Evolutionary conservation across 306 rosid species (phyloP), one percentile per base, ranked within the genome.

Genomic region (Cucumis hystrix): DNA sequence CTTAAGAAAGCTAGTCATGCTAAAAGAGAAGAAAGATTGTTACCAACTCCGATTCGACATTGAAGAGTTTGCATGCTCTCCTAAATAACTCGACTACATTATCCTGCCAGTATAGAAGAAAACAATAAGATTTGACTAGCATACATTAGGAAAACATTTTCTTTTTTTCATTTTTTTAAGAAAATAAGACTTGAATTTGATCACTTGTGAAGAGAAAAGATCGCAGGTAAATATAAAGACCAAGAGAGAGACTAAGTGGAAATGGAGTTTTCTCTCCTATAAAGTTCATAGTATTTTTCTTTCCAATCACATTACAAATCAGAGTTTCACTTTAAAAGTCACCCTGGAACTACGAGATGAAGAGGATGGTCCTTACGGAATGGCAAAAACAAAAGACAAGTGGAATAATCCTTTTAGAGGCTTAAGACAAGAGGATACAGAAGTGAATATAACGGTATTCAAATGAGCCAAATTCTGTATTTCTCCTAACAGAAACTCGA

Each of bases 51-150:
- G 97, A 89, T 83, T 92, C 97, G 75, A 89, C 76, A 65, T 89
- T 83, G 87, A 95, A 95, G 83, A 92, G 83, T 87, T 92, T 95
- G 81, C 97, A 92, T 75, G 99, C 91, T 87, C 97, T 89, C 85
- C 86, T 95, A 77, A 84, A 95, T 71, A 83, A 89, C 84, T 95
- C 99, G 64, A 74, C 65, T 64, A 87, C 62, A 84, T 95, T 95
- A 82, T 95, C 99, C 99, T 95, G 86, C 61, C 75, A 82, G 68
- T n/a, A 83, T 49, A 73, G 52, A 74, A 79, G 28, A 81, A 41
- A 30, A 40, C 2, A 77, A 80, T 81, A 77, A 69, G 57, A 63
- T 30, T 69, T 57, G 59, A 78, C 68, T 60, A 77, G 40, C 58
- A 70, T 70, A 23, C 59, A 18, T 14, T 10, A 49, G 74, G 35